Conservation (phyloP, 805 yeast genomes). For the Wickerhamiella qilinensis region DNA sequence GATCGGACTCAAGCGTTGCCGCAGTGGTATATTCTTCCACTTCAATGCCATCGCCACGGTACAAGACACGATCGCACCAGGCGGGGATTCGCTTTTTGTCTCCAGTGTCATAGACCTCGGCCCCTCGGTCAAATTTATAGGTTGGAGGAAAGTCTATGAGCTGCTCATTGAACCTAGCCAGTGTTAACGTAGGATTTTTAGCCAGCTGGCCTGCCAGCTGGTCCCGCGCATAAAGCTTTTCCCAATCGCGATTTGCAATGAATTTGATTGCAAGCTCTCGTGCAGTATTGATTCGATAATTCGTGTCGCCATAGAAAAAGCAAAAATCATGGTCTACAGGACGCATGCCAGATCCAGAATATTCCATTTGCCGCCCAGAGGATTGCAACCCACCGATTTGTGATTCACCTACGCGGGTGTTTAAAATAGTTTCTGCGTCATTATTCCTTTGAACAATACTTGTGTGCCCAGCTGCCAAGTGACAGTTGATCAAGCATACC, state of each 20-base stretch:
- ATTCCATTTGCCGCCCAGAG: neutral
- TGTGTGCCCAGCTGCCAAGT: constrained; percentile 84
- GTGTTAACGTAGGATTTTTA: constrained; percentile 44
- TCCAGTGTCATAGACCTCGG: constrained; percentile 66
- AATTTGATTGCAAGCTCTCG: constrained; percentile 51
- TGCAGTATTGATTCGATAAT: constrained; percentile 59
- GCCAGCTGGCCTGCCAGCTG: constrained; percentile 65
- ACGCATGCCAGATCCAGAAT: neutral
- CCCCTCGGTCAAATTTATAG: constrained; percentile 83
- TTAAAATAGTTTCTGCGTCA: constrained; percentile 63
- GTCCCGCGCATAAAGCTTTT: constrained; percentile 47
- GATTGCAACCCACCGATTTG: neutral
- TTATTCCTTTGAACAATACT: constrained; percentile 70
- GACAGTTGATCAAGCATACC: constrained; percentile 69
- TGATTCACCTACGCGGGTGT: constrained; percentile 15
- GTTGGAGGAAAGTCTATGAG: constrained; percentile 77
- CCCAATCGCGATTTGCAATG: constrained; percentile 34
- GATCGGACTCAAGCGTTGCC: constrained; percentile 61
- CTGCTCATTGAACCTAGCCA: constrained; percentile 71
- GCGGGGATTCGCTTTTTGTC: constrained; percentile 92
- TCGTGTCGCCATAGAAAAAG: constrained; percentile 89
- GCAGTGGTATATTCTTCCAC: constrained; percentile 47
- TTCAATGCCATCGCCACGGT: constrained; percentile 40
- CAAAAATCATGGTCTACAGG: constrained; percentile 68
- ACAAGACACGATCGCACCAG: constrained; percentile 87